Conservation (phyloP, 2,329 filamentous ascomycete species). For the Sporothrix protearum region DNA sequence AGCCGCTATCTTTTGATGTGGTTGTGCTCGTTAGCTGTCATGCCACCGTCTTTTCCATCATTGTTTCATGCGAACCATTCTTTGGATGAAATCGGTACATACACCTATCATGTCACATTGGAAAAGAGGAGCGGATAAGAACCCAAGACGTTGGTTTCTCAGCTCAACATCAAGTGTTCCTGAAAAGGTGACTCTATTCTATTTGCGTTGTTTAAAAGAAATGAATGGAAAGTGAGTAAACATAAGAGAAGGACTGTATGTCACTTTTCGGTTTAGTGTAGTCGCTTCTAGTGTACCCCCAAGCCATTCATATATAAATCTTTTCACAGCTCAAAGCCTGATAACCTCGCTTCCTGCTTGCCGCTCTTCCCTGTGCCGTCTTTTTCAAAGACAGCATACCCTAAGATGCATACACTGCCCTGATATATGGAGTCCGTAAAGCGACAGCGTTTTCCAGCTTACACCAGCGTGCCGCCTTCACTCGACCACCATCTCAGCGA, state of each 20-base stretch:
- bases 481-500: background rate
- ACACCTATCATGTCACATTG: background rate
- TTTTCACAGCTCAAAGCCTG: too few relatives aligned
- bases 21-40: background rate
- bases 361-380: background rate
- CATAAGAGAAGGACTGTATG: too few relatives aligned
- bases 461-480: background rate
- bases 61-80: constrained; percentile 1
- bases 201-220: too few relatives aligned
- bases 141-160: background rate
- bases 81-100: background rate
- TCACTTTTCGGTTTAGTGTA: background rate
- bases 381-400: background rate
- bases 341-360: too few relatives aligned
- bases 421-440: background rate
- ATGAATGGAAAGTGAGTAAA: too few relatives aligned
- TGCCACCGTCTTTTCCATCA: background rate
- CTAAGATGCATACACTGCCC: background rate
- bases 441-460: background rate
- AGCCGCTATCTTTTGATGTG: background rate
- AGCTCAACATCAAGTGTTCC: background rate
- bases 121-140: background rate
- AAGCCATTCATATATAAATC: too few relatives aligned
- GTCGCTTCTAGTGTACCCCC: too few relatives aligned
- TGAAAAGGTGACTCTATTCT: too few relatives aligned